Evolutionary conservation across 2,329 filamentous ascomycete species (phyloP).

Genomic region (Drechslera avenae): DNA sequence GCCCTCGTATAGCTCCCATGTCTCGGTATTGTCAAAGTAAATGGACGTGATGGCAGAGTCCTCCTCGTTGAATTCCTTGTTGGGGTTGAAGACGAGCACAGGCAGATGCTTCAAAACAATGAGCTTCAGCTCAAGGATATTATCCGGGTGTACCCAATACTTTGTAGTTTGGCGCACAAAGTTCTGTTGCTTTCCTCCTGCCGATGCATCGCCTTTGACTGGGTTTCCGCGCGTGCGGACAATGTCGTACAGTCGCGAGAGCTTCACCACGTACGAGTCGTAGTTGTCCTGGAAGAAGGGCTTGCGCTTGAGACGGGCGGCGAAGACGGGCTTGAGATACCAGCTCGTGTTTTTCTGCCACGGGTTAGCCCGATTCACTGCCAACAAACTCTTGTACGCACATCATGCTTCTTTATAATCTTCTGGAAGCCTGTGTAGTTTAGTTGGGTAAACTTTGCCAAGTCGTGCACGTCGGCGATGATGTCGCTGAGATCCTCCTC

Average conservation of each 20-base stretch:
- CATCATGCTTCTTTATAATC: slow-evolving; percentile 99
- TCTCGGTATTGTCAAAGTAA: slow-evolving; percentile 95
- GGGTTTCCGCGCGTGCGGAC: slow-evolving; percentile 93
- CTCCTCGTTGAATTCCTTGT: slow-evolving; percentile 89
- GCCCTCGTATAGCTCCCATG: slow-evolving; percentile 91
- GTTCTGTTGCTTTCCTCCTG: slow-evolving; percentile 89
- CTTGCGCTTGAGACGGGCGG: slow-evolving; percentile 89
- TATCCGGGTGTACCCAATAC: slow-evolving; percentile 99
- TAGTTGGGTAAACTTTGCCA: slow-evolving; percentile 96
- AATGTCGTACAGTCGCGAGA: slow-evolving; percentile 93
- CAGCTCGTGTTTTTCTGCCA: slow-evolving; percentile 87
- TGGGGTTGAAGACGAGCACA: slow-evolving; percentile 94
- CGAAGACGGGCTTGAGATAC: slow-evolving; percentile 95
- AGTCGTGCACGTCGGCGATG: slow-evolving; percentile 96
- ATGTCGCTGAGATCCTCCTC: slow-evolving; percentile 97
- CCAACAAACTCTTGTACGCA: slow-evolving; percentile 52
- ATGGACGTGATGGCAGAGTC: slow-evolving; percentile 97
- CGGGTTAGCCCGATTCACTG: slow-evolving; percentile 21
- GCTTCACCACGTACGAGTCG: slow-evolving; percentile 90
- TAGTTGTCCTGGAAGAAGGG: slow-evolving; percentile 99
- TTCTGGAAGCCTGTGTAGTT: slow-evolving; percentile 99
- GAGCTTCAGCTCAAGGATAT: slow-evolving; percentile 96
- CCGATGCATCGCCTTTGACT: slow-evolving; percentile 86
- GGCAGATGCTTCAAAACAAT: slow-evolving; percentile 97
- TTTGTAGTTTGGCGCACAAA: slow-evolving; percentile 98